Evolutionary conservation across 176 grass and related monocot species (phyloP).

Genomic region (barley (Hordeum vulgare)): MorexV3_pseudomolecules_assembly NC_058518.1:12808789-12809288

Average conservation of each 20-base stretch:
- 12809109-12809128: neutral
- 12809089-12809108: neutral
- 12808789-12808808: neutral
- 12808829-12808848: neutral
- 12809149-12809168: neutral
- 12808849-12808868: neutral
- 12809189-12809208: neutral
- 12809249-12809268: neutral
- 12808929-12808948: neutral
- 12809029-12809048: neutral
- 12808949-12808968: neutral
- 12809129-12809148: neutral
- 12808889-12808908: neutral
- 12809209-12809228: neutral
- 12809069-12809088: neutral
- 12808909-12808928: neutral
- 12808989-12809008: neutral
- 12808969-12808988: neutral
- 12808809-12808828: neutral
- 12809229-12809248: neutral
- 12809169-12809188: neutral
- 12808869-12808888: neutral
- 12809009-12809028: neutral
- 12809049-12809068: neutral
- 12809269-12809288: neutral